Evolutionary conservation across 345 rosid genomes (phyloP).

Genomic region (Pistacia atlantica): DNA sequence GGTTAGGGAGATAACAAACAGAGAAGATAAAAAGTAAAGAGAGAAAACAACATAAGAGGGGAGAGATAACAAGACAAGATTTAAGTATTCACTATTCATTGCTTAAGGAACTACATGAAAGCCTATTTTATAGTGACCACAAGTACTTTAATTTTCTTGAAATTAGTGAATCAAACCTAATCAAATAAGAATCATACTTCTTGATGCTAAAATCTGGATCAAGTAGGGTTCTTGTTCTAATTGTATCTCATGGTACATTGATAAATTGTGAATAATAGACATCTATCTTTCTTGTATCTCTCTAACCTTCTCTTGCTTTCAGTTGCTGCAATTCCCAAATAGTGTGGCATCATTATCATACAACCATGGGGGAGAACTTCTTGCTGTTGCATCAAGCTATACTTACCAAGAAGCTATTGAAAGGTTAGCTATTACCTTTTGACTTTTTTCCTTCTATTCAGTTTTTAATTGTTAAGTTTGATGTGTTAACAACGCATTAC

Average conservation of each 20-base stretch:
- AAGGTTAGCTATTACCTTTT: constrained; percentile 46
- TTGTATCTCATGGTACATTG: not conserved
- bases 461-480: constrained; percentile 3
- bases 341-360: constrained; percentile 68
- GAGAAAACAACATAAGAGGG: too few species aligned
- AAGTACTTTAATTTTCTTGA: too few species aligned
- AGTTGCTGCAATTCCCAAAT: constrained; percentile 75
- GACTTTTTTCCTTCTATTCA: not conserved
- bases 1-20: too few species aligned
- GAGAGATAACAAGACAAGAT: too few species aligned
- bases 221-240: not conserved
- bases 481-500: not conserved
- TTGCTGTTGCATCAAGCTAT: constrained; percentile 78
- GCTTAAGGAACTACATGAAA: too few species aligned
- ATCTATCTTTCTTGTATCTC: not conserved
- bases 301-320: constrained; percentile 31
- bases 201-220: too few species aligned
- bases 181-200: too few species aligned
- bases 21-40: too few species aligned
- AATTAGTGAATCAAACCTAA: too few species aligned
- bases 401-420: constrained; percentile 73
- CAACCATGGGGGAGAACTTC: constrained; percentile 56
- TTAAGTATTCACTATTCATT: too few species aligned
- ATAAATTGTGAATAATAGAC: not conserved
- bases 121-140: too few species aligned